Conservation (phyloP, 306 rosid genomes). For the Neltuma alba region DNA sequence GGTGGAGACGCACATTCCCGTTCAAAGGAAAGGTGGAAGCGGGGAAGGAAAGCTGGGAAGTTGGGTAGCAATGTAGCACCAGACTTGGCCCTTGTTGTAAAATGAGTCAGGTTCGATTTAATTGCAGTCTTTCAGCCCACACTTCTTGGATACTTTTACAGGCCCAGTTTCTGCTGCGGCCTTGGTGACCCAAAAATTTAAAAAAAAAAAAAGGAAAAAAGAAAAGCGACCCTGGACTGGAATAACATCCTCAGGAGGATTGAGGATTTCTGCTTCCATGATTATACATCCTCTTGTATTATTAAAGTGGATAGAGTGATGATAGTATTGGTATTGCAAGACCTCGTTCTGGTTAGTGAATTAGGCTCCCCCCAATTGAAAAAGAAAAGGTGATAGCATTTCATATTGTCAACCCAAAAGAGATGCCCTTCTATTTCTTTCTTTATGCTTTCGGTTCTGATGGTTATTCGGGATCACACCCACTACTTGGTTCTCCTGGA, state of each 20-base stretch:
- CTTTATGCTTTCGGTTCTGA: not conserved
- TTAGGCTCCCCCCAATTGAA: not conserved
- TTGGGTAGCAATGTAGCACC: not conserved
- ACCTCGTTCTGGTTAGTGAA: not conserved
- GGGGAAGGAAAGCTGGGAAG: not conserved
- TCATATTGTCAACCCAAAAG: not conserved
- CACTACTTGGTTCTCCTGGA: constrained; percentile 18
- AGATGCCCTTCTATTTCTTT: not conserved
- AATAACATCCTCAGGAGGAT: too few relatives aligned
- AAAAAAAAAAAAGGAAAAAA: too few relatives aligned
- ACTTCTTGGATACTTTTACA: not conserved
- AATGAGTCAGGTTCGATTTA: not conserved
- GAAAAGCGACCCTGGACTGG: too few relatives aligned
- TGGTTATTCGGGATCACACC: constrained; percentile 8
- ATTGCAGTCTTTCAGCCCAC: not conserved
- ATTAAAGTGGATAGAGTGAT: too few relatives aligned
- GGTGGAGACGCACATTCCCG: too few relatives aligned
- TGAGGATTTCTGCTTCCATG: too few relatives aligned
- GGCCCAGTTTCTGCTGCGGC: not conserved
- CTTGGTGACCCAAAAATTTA: not conserved
- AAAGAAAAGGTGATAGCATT: not conserved
- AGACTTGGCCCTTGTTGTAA: not conserved
- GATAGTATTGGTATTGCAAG: not conserved
- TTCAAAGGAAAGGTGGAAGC: too few relatives aligned
- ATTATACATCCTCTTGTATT: too few relatives aligned